Conservation (phyloP, 2,329 filamentous ascomycete genomes). For the Diaporthe nobilis region DNA sequence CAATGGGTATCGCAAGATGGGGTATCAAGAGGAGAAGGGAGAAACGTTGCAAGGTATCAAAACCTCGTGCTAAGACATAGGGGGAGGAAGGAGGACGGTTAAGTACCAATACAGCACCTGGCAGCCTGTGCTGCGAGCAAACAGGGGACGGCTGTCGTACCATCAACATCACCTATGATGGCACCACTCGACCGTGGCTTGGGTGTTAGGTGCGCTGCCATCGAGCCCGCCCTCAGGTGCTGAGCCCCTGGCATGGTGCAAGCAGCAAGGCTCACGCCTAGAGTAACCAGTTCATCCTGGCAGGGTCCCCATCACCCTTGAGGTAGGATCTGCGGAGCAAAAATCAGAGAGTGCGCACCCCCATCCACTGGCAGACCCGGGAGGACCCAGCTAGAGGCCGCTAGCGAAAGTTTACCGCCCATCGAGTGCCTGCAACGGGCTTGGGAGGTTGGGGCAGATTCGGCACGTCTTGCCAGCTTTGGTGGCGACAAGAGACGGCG, state of each 20-base stretch:
- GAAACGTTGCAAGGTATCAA: conserved; percentile 18
- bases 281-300: background rate
- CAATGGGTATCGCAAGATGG: conserved; percentile 3
- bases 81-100: conserved; percentile 37
- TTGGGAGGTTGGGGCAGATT: conserved; percentile 8
- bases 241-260: conserved; percentile 6
- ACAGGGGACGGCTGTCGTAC: conserved; percentile 26
- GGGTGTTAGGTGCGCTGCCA: conserved; percentile 17
- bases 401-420: conserved; percentile 38
- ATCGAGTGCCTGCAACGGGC: conserved; percentile 23
- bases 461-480: conserved; percentile 33
- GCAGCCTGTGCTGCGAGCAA: background rate
- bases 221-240: conserved; percentile 24
- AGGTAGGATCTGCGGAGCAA: conserved; percentile 36
- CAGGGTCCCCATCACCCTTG: background rate
- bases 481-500: conserved; percentile 39
- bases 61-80: background rate
- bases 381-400: conserved; percentile 28
- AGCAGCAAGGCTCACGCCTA: conserved; percentile 17
- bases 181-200: conserved; percentile 32
- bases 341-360: conserved; percentile 26
- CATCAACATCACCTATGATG: conserved; percentile 33
- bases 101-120: conserved; percentile 38
- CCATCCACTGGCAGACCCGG: conserved; percentile 37
- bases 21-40: conserved; percentile 19